Percentiles rank a stretch among this genome's conserved stretches.
Conservation (phyloP, 2,329 filamentous ascomycete species). For the Trichoderma koningiopsis region DNA sequence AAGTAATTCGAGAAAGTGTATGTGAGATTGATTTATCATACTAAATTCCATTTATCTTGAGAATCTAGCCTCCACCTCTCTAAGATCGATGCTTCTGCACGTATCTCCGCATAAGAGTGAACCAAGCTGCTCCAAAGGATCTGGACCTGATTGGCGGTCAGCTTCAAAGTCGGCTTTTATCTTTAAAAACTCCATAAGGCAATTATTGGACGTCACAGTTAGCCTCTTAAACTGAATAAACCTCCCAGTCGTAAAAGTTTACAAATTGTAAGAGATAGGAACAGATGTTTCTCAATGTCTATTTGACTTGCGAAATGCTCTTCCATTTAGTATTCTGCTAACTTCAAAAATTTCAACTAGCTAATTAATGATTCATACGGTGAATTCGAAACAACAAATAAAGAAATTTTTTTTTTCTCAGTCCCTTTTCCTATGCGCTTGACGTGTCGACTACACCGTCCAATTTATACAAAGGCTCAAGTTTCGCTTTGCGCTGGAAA, state of each 20-base stretch:
- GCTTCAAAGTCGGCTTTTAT: neutral
- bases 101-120: neutral
- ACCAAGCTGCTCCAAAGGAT: neutral
- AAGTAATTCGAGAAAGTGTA: neutral
- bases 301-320: neutral
- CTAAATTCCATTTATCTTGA: neutral
- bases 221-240: too few relatives aligned
- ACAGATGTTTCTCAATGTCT: neutral
- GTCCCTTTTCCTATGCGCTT: neutral
- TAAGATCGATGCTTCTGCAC: neutral
- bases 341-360: neutral
- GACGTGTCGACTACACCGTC: constrained; percentile 22
- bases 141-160: neutral
- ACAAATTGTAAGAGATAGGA: neutral
- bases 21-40: neutral
- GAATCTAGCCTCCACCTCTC: neutral
- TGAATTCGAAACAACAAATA: neutral
- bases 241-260: neutral
- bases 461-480: constrained; percentile 40
- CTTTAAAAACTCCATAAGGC: neutral
- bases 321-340: neutral
- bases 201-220: neutral
- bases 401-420: neutral
- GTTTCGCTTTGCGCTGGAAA: constrained; percentile 32
- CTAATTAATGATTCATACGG: neutral